A percentile compares a stretch with the other conserved stretches of the same genome.
These are phyloP conservation scores for Endotrypanum monterogeii DNA, from an alignment of 208 protist species.

Conservation along the genomic window DNA sequence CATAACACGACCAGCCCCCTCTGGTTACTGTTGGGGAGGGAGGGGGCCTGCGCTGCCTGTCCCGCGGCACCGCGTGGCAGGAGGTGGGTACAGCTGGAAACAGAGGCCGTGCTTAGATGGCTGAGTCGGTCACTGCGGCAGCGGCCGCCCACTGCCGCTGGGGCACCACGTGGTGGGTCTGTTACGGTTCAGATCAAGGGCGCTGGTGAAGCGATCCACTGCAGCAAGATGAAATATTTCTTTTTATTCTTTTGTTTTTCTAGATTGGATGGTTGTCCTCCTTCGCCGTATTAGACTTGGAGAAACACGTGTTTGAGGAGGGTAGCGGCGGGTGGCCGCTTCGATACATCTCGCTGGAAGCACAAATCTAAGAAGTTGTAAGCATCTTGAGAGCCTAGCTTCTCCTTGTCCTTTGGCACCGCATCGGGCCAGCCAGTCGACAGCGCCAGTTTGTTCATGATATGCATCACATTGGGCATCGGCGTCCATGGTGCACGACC, in stretches of 20 bases:
- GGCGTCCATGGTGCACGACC: conserved; percentile 83
- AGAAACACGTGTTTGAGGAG: conserved; percentile 87
- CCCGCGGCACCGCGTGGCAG: not conserved
- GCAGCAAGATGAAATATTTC: too few relatives aligned
- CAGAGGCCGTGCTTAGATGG: not conserved
- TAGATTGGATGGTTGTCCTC: not conserved
- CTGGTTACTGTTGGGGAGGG: not conserved
- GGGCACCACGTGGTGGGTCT: not conserved
- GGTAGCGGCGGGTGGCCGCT: conserved; percentile 62
- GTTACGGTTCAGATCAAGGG: too few relatives aligned
- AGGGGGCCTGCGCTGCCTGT: not conserved
- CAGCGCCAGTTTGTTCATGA: conserved; percentile 90
- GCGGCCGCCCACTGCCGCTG: not conserved
- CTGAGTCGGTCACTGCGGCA: conserved; percentile 2
- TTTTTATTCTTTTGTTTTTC: not conserved
- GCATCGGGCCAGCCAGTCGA: conserved; percentile 91
- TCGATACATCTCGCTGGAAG: conserved; percentile 79
- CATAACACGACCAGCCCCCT: not conserved
- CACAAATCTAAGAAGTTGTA: conserved; percentile 90
- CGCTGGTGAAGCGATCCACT: too few relatives aligned
- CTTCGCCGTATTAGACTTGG: conserved; percentile 22
- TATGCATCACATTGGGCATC: conserved; percentile 90
- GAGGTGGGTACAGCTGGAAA: not conserved
- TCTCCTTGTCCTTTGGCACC: conserved; percentile 72
- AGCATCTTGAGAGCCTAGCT: conserved; percentile 76